Evolutionary conservation across 257 asterid species (phyloP), one percentile per base, ranked within the genome.

Genomic region (Penstemon davidsonii): DNA sequence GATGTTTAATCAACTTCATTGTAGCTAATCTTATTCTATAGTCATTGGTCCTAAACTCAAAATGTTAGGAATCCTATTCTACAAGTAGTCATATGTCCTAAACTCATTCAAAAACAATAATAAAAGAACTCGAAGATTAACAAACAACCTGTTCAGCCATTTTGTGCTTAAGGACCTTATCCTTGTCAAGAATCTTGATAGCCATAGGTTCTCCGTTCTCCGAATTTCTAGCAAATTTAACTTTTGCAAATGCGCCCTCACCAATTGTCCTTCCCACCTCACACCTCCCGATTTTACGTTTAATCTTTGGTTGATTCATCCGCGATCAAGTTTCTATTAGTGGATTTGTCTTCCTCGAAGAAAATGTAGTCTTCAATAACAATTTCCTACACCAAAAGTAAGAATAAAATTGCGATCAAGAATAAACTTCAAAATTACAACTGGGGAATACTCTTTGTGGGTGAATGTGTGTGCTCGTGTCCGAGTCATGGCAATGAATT

Each of bases 1-100:
- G 96, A 75, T 90, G 96, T 45, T 85, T 87, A 33, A 90, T 83
- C 72, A 90, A 68, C 73, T 90, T 90, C 96, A 90, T 86, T 3
- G 97, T 88, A 5, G 95, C 92, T 66, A 90, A 13, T 55, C 7
- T 41, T 15, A 59, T 72, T 59, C 43, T 25, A 59, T 11, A 66
- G 38, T 25, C 33, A 25, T 25, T 25, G 33, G 33, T 25, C 33
- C 18, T 2, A 25, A 25, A 25, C 33, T 25, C 33, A 25, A 18
- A 66, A 38, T 4, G 2, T 1, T 63, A n/a, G n/a, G 43, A 7
- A 40, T 13, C 37, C 33, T 25, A 25, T 25, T 25, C 33, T 25
- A 25, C 33, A 25, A 25, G 33, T 25, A 25, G 33, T 25, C 33
- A 25, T 25, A 25, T 0, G 33, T 25, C 33, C 33, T 25, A 43